A percentile compares a stretch with the other conserved stretches of the same genome.
These are phyloP conservation scores for Colletotrichum eleusines DNA, from an alignment of 2,329 filamentous ascomycete genomes.

Conservation along the genomic window DNA sequence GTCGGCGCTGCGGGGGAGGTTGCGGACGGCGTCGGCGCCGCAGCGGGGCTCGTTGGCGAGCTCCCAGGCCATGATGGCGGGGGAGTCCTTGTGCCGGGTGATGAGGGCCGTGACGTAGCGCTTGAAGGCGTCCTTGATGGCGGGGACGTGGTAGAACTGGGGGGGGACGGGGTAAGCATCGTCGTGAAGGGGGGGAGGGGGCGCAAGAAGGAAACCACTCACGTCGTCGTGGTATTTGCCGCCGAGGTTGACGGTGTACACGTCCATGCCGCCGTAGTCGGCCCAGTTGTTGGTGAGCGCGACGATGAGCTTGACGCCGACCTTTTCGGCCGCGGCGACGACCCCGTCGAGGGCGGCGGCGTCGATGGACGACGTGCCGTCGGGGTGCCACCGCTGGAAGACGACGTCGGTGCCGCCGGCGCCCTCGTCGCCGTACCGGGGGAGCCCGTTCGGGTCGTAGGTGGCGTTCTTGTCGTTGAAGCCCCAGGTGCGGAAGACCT, in stretches of 20 bases:
- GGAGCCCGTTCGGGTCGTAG: constrained; percentile 58
- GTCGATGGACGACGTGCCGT: constrained; percentile 60
- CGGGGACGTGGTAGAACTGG: constrained; percentile 62
- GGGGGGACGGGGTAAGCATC: background rate
- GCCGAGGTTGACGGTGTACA: constrained; percentile 64
- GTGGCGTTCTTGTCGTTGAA: constrained; percentile 69
- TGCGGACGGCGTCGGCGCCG: constrained; percentile 59
- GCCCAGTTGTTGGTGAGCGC: constrained; percentile 67
- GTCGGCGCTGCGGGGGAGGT: constrained; percentile 55
- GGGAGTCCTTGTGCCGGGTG: constrained; percentile 67
- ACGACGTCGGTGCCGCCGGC: constrained; percentile 59
- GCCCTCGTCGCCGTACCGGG: constrained; percentile 64
- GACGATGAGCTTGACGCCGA: constrained; percentile 63
- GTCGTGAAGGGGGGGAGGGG: no score
- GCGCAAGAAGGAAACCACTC: constrained; percentile 33
- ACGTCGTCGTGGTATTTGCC: constrained; percentile 62
- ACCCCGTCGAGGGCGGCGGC: constrained; percentile 61
- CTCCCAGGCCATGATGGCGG: constrained; percentile 76
- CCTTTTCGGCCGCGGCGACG: constrained; percentile 59
- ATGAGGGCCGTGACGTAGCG: constrained; percentile 71
- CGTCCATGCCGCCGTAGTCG: constrained; percentile 67
- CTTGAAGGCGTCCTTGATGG: constrained; percentile 65
- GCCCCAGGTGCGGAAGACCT: constrained; percentile 68
- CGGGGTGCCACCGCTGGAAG: constrained; percentile 59
- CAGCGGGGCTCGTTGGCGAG: constrained; percentile 72